Percentiles rank a stretch among this genome's conserved stretches.
These are phyloP conservation scores for Bonnemaisonia californica DNA, from an alignment of 31 red algal genomes.

Conservation along the genomic window DNA sequence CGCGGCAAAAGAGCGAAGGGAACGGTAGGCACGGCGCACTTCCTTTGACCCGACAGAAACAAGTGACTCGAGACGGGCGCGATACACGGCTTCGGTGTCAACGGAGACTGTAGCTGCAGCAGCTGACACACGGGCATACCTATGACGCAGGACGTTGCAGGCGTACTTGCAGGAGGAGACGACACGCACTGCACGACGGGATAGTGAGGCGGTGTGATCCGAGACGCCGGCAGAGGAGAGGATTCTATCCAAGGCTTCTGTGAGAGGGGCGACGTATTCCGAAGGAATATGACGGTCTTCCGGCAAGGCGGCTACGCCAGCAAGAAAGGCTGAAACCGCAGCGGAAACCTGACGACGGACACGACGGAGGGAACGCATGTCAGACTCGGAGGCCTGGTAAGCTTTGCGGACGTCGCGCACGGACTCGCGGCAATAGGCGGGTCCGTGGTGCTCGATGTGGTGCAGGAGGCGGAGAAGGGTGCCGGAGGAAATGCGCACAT, in stretches of 20 bases:
- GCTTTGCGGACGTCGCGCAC: neutral
- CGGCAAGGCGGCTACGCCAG: neutral
- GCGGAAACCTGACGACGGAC: neutral
- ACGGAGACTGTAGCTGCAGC: neutral
- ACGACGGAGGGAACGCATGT: neutral
- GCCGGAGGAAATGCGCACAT: neutral
- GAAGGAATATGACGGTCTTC: neutral
- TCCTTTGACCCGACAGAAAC: neutral
- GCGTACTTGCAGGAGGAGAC: neutral
- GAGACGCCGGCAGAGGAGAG: neutral
- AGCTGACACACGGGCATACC: neutral
- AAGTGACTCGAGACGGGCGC: neutral
- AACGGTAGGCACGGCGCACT: neutral
- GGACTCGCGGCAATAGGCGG: neutral
- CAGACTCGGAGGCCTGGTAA: neutral
- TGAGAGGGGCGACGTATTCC: neutral
- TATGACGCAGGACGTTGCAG: neutral
- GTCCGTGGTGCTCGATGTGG: neutral
- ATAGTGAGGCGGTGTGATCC: neutral
- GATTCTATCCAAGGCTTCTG: neutral
- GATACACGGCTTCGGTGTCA: neutral
- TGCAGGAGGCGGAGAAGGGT: neutral
- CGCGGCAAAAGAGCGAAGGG: neutral
- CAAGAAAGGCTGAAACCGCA: conserved; percentile 10
- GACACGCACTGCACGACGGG: neutral